phyloP scores from a whole-genome alignment of 1,284 basidiomycete species.

The Fomitopsis schrenkii region DNA sequence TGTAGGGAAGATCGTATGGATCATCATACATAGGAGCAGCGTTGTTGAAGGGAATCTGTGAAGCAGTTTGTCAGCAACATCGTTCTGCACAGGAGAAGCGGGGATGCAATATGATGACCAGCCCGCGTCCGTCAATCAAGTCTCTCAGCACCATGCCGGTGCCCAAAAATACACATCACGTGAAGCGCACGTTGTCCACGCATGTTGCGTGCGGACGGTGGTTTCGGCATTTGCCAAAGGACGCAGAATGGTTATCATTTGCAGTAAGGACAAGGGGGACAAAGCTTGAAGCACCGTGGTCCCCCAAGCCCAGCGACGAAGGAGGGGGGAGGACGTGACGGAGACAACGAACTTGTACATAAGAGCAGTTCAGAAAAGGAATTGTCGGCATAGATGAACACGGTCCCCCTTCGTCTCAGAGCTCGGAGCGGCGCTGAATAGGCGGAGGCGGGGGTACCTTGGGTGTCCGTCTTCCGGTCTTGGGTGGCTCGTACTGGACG shows the following conservation, averaged over 20 bases:
- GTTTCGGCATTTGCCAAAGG: slow-evolving; percentile 26
- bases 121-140: slow-evolving; percentile 24
- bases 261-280: slow-evolving; percentile 66
- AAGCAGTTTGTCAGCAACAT: slow-evolving; percentile 35
- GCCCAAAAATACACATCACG: slow-evolving; percentile 30
- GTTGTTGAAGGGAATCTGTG: slow-evolving; percentile 18
- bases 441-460: slow-evolving; percentile 81
- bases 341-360: slow-evolving; percentile 69
- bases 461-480: slow-evolving; percentile 63
- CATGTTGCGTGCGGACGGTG: slow-evolving; percentile 20
- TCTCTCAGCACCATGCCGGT: background rate
- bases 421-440: slow-evolving; percentile 77
- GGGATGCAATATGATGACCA: slow-evolving; percentile 39
- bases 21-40: background rate
- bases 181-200: slow-evolving; percentile 7
- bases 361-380: slow-evolving; percentile 31
- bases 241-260: slow-evolving; percentile 42
- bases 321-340: slow-evolving; percentile 45
- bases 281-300: slow-evolving; percentile 63
- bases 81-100: slow-evolving; percentile 18
- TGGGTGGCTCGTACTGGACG: slow-evolving; percentile 59
- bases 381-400: slow-evolving; percentile 35
- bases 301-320: slow-evolving; percentile 86
- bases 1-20: slow-evolving; percentile 21
- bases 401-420: slow-evolving; percentile 84